Evolutionary conservation across 495 filamentous ascomycete genomes (phyloP), one percentile per base, ranked within the genome.

Genomic region (Talaromyces wortmannii): DNA sequence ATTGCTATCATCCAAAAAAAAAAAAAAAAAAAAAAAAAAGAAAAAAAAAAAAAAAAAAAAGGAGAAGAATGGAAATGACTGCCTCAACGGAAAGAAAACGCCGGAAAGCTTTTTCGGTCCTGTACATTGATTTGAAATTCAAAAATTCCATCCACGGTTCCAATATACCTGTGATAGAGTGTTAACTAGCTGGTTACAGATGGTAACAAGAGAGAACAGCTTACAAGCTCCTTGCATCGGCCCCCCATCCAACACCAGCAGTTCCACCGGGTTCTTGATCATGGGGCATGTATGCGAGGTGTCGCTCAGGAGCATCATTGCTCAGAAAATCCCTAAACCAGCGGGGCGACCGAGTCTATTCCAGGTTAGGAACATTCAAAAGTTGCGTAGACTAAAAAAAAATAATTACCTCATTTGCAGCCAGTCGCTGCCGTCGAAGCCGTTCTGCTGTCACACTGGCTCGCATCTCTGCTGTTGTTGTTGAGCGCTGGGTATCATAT

Each of bases 81-180:
- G 43, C 7, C 45, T 81, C 59, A 90, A 52, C 85, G 75, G 57
- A 80, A 77, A 18, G 71, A 70, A 43, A 87, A 71, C 32, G 76
- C 76, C 29, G 87, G 86, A 61, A 83, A 87, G 5, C 79, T 75
- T 66, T 82, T 87, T 55, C 87, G 77, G 49, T 81, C 78, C n/a
- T 76, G 63, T 17, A 83, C 63, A 61, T 92, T 86, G 53, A 91
- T 73, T 18, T 77, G 76, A 57, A 83, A 88, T 67, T 91, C 85
- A 56, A 88, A 85, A 15, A 92, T 86, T 16, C 88, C 88, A 49
- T 86, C 78, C 52, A 88, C 77, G 4, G 86, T 87, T n/a, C 79
- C 88, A 60, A 88, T 76, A 59, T 84, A 90, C 56, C 88, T 90
- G 55, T 52, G 6, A 13, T 13, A n/a, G 31, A 23, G 16, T 6